Base-by-base conservation (phyloP, 2,329 filamentous ascomycete genomes). In the Epichloe aotearoae region DNA sequence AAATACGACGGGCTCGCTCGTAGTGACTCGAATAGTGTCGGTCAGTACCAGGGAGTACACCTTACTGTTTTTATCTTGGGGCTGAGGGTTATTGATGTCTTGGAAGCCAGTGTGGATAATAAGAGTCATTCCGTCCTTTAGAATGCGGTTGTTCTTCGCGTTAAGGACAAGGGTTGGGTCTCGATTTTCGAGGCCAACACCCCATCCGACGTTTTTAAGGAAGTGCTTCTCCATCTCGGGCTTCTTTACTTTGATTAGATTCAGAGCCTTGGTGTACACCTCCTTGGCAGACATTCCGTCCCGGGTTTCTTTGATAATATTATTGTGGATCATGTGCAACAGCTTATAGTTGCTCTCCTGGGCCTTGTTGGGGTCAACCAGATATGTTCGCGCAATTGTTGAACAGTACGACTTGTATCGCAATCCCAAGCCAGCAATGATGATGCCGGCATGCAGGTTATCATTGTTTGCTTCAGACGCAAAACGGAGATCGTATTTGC, bases 51-150 rank as follows among this genome's bases (percentile, higher is more conserved):
- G 77, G 77, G 90, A 93, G 65, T 98, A 98, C 2, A 79, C 79
- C 61, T 88, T 88, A 69, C 86, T 90, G 68, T 85, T 86, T 72
- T 94, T 94, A 66, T 95, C 89, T 64, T 94, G 88, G 0, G 89
- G 82, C 53, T 84, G 83, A 11, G 85, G 80, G 62, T 97, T 95
- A 61, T 89, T 83, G 45, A 98, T 79, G 62, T 97, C 90, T 53
- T 82, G 84, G 61, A 98, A 86, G 11, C 91, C 90, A 4, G 91
- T 93, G 34, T 87, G 89, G 59, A 98, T 80, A 61, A 85, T 86
- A 12, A 98, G 76, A 0, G 93, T 98, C 93, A 98, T 98, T 57
- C 94, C 94, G 62, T 97, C 94, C 67, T 91, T 95, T 52, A 98
- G 72, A 5, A 79, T 77, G 48, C 90, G 81, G 30, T 73, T 75